A percentile compares a stretch with the other conserved stretches of the same genome.
Conservation (phyloP, 306 rosid species). For the Quercus aquifolioides region DNA sequence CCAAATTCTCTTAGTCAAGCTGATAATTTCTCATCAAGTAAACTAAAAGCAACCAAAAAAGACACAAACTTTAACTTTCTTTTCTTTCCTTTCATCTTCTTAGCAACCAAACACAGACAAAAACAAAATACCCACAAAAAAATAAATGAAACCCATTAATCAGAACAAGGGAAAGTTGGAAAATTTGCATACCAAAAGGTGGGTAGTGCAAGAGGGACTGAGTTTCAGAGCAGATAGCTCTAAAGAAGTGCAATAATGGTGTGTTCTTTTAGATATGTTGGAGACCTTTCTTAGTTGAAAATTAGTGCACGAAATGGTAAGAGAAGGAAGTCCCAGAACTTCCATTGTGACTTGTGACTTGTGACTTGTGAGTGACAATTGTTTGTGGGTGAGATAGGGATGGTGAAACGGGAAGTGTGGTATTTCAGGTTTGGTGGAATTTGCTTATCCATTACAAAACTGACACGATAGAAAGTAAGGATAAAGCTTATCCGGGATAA, state of each 20-base stretch:
- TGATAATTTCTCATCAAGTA: background rate
- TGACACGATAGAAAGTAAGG: background rate
- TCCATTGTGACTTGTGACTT: constrained; percentile 44
- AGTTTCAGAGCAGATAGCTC: constrained; percentile 36
- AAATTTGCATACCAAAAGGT: constrained; percentile 34
- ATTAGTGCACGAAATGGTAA: constrained; percentile 27
- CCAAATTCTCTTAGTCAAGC: background rate
- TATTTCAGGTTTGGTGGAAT: background rate
- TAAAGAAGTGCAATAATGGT: constrained; percentile 20
- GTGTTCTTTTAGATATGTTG: constrained; percentile 7
- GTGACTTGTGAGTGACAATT: background rate
- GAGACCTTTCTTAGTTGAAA: constrained; percentile 17
- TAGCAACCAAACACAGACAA: background rate
- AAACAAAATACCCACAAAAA: background rate
- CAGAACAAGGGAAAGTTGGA: background rate
- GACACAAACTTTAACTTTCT: background rate
- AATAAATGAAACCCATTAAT: background rate
- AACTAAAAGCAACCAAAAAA: background rate
- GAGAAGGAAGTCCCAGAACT: constrained; percentile 63
- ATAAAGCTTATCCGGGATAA: background rate
- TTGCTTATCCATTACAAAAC: background rate
- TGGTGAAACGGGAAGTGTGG: no score
- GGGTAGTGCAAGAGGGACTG: constrained; percentile 21
- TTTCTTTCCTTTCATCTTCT: background rate
- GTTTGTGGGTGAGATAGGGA: background rate